These are phyloP conservation scores for Coemansia sp. DNA, from an alignment of 371 early-diverging fungal genomes.

Conservation along the genomic window DNA sequence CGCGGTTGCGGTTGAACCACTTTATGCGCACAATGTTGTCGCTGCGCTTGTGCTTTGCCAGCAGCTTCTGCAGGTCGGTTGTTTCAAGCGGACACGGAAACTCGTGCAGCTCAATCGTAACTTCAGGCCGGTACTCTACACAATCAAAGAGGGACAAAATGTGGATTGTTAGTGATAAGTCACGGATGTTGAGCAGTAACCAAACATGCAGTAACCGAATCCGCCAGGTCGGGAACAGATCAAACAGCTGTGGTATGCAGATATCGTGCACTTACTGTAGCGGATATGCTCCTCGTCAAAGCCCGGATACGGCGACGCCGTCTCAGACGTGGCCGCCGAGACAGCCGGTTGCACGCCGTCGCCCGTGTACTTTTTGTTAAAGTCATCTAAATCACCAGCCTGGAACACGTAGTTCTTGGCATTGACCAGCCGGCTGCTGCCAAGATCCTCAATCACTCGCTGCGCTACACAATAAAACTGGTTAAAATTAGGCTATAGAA, in stretches of 20 bases:
- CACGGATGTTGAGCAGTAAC: neutral
- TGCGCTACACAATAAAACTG: conserved; percentile 30
- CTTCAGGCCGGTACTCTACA: conserved; percentile 52
- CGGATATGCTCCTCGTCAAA: conserved; percentile 51
- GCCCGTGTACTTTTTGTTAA: conserved; percentile 47
- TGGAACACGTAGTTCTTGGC: conserved; percentile 43
- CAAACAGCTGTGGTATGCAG: neutral
- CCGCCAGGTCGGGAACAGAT: neutral
- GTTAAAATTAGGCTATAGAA: neutral
- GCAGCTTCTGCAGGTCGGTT: conserved; percentile 48
- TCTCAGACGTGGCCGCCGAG: conserved; percentile 21
- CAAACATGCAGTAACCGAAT: neutral
- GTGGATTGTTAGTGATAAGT: neutral
- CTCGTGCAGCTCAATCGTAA: conserved; percentile 52
- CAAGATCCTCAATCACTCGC: conserved; percentile 48
- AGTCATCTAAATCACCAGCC: conserved; percentile 36
- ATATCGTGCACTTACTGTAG: conserved; percentile 40
- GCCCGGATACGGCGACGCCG: conserved; percentile 38
- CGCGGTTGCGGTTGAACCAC: conserved; percentile 55
- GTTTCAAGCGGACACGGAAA: conserved; percentile 52
- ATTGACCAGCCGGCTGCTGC: conserved; percentile 43
- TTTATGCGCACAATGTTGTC: conserved; percentile 55
- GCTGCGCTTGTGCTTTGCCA: conserved; percentile 44
- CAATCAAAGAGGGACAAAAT: neutral
- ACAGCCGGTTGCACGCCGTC: conserved; percentile 17